A percentile compares a stretch with the other conserved stretches of the same genome.
These are phyloP conservation scores for Candida nemodendra DNA, from an alignment of 805 yeast genomes.

Conservation along the genomic window DNA sequence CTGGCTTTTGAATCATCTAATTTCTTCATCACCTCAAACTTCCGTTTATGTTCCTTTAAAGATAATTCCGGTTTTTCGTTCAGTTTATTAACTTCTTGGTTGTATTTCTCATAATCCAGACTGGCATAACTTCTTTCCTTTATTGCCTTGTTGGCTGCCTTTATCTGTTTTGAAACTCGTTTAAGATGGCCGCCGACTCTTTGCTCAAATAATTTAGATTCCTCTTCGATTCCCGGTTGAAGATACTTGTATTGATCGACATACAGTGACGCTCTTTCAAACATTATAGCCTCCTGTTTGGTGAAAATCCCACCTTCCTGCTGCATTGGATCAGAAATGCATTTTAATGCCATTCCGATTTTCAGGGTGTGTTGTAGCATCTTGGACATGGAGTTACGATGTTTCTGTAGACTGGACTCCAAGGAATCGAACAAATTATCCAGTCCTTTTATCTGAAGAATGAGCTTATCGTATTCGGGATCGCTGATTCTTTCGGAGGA, in stretches of 20 bases:
- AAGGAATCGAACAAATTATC: constrained; percentile 16
- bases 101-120: constrained; percentile 23
- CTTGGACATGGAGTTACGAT: constrained; percentile 13
- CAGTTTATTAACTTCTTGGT: constrained; percentile 17
- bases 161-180: constrained; percentile 15
- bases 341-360: constrained; percentile 10
- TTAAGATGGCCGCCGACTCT: constrained; percentile 14
- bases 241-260: constrained; percentile 12
- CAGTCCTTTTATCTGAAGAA: constrained; percentile 15
- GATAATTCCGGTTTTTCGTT: constrained; percentile 30
- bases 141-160: constrained; percentile 21
- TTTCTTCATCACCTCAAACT: constrained; percentile 32
- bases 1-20: constrained; percentile 32
- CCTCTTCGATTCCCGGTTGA: constrained; percentile 19
- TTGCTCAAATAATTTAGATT: constrained; percentile 15
- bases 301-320: constrained; percentile 10
- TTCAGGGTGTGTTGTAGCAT: constrained; percentile 15
- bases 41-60: constrained; percentile 38
- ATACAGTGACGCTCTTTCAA: constrained; percentile 9
- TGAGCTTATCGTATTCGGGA: constrained; percentile 35
- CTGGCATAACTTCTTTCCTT: constrained; percentile 24
- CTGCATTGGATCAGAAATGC: constrained; percentile 13
- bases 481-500: constrained; percentile 35
- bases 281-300: constrained; percentile 10
- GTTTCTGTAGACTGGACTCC: constrained; percentile 14